Percentiles rank a stretch among this genome's conserved stretches.
These are phyloP conservation scores for Aspergillus pseudoterreus DNA, from an alignment of 2,329 filamentous ascomycete genomes.

Conservation along the genomic window DNA sequence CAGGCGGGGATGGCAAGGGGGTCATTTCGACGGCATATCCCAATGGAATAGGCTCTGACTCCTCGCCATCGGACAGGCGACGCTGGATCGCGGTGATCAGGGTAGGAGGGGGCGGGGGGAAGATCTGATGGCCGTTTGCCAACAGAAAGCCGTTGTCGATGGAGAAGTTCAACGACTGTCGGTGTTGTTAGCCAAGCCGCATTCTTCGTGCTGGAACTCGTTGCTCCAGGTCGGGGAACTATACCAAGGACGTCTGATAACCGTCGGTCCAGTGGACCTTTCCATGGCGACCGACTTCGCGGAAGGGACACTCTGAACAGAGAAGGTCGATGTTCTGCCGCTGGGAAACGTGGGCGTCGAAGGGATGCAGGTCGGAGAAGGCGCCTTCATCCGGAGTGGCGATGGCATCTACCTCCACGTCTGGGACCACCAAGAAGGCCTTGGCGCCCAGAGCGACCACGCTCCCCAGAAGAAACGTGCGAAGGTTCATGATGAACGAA, in stretches of 20 bases:
- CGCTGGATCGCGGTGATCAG: constrained; percentile 33
- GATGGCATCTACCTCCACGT: constrained; percentile 23
- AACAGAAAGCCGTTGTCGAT: constrained; percentile 32
- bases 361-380: constrained; percentile 21
- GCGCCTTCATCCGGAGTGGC: constrained; percentile 15
- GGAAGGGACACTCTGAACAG: constrained; percentile 40
- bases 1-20: constrained; percentile 24
- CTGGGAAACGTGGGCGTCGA: constrained; percentile 23
- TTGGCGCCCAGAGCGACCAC: constrained; percentile 32
- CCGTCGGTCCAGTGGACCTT: constrained; percentile 31
- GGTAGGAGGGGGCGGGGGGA: constrained; percentile 31
- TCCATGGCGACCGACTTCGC: constrained; percentile 25
- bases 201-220: background rate
- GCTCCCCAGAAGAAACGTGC: constrained; percentile 33
- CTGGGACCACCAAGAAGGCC: constrained; percentile 38
- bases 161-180: constrained; percentile 34
- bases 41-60: constrained; percentile 34
- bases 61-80: constrained; percentile 32
- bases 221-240: background rate
- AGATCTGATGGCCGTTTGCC: constrained; percentile 38
- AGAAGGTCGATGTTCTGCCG: constrained; percentile 28
- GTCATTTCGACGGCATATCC: constrained; percentile 43
- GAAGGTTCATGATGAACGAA: constrained; percentile 30
- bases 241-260: constrained; percentile 35
- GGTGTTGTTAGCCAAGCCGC: background rate